Evolutionary conservation across 768 basidiomycete genomes (phyloP).

Genomic region (Termitomyces sp.): DNA sequence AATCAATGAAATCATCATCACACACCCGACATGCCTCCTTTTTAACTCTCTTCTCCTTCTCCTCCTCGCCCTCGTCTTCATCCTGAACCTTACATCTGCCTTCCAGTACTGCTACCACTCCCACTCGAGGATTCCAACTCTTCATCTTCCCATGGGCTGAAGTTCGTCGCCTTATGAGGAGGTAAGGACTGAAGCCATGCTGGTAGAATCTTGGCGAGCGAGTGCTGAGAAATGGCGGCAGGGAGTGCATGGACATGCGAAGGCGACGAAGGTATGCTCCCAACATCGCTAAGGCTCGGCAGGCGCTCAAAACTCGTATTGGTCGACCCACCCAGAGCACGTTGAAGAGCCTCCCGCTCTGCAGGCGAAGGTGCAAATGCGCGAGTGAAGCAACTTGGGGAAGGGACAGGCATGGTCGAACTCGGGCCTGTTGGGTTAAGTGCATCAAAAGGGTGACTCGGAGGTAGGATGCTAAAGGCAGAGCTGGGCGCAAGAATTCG

Average conservation of each 20-base stretch:
- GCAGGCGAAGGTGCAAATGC: constrained; percentile 88
- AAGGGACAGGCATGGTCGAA: constrained; percentile 33
- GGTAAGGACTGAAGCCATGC: constrained; percentile 70
- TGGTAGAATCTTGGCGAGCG: constrained; percentile 38
- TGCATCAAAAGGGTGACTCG: constrained; percentile 39
- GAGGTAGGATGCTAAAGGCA: constrained; percentile 10
- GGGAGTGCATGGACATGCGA: constrained; percentile 42
- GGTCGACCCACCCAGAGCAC: constrained; percentile 70
- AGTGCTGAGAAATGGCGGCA: constrained; percentile 20
- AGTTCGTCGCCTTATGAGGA: constrained; percentile 64
- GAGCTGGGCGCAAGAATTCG: constrained; percentile 13
- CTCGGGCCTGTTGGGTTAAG: constrained; percentile 61
- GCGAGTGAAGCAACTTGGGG: constrained; percentile 54
- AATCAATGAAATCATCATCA: constrained; percentile 9
- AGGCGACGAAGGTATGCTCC: constrained; percentile 69
- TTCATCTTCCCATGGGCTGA: constrained; percentile 83
- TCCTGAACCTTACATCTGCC: constrained; percentile 11
- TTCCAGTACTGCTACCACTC: constrained; percentile 8
- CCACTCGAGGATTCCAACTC: constrained; percentile 28
- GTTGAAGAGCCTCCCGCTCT: constrained; percentile 81
- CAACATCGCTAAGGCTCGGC: constrained; percentile 75
- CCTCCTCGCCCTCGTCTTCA: too few relatives aligned
- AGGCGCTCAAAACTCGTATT: constrained; percentile 76
- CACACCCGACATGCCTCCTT: constrained; percentile 1
- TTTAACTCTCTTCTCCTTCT: constrained; percentile 6